Evolutionary conservation across 2,329 filamentous ascomycete genomes (phyloP).

Genomic region (Chaetomium strumarium): DNA sequence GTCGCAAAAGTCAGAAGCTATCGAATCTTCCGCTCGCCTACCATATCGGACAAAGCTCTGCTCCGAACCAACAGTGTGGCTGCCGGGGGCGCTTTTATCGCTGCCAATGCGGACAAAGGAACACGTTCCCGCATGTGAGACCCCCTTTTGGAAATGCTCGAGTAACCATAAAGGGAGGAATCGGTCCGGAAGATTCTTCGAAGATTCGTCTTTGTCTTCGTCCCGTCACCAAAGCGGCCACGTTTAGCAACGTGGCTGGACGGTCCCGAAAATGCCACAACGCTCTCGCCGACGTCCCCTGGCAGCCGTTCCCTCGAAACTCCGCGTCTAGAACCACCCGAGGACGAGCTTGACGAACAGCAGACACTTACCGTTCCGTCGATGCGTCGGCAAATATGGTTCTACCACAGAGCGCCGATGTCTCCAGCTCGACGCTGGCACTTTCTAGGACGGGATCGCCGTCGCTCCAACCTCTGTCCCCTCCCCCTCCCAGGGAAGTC

Average conservation of each 20-base stretch:
- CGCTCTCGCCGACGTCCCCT: not conserved
- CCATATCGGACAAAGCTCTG: not conserved
- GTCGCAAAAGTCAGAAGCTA: too few relatives aligned
- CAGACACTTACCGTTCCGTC: not conserved
- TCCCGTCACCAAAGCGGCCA: not conserved
- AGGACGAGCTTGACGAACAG: not conserved
- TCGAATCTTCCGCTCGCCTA: not conserved
- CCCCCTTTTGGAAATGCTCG: not conserved
- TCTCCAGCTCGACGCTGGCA: constrained; percentile 4
- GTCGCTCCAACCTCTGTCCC: not conserved
- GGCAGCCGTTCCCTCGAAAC: not conserved
- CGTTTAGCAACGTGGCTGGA: not conserved
- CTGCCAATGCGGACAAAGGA: constrained; percentile 1
- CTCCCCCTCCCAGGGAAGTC: constrained; percentile 14
- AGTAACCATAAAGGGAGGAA: constrained; percentile 6
- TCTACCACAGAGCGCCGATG: not conserved
- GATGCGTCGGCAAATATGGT: not conserved
- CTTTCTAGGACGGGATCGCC: not conserved
- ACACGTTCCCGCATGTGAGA: not conserved
- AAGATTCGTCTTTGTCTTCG: constrained; percentile 1
- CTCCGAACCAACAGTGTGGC: not conserved
- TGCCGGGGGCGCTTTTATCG: not conserved
- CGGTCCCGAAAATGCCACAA: not conserved
- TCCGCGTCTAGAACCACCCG: not conserved
- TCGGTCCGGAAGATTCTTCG: not conserved